Conservation (phyloP, 106 monocot species). For the Alisma plantagoaquatica region DNA sequence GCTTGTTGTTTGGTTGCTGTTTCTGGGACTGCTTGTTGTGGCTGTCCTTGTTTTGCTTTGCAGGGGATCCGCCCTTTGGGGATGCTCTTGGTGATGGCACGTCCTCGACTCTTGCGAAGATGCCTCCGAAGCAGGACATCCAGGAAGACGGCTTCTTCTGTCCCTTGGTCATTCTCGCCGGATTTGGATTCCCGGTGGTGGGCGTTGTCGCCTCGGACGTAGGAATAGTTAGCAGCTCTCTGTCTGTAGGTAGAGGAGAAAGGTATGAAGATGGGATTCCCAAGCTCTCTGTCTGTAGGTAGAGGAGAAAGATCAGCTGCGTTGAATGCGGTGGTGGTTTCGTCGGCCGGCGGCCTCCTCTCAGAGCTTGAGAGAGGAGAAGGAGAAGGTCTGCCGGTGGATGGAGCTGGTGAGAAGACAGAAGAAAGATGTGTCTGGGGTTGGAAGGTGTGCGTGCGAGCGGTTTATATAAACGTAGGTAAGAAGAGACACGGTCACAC, state of each 20-base stretch:
- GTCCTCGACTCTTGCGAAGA: slow-evolving; percentile 1
- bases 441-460: background rate
- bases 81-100: background rate
- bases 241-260: too few relatives aligned
- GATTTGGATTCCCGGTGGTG: too few relatives aligned
- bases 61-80: background rate
- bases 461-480: too few relatives aligned
- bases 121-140: slow-evolving; percentile 3
- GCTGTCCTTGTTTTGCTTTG: background rate
- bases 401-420: background rate
- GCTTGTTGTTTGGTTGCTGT: too few relatives aligned
- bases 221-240: too few relatives aligned
- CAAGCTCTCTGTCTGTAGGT: background rate
- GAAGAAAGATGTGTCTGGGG: background rate
- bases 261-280: background rate
- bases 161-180: too few relatives aligned
- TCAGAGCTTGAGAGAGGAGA: background rate
- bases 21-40: background rate
- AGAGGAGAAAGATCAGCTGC: background rate
- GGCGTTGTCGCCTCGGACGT: too few relatives aligned
- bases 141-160: background rate
- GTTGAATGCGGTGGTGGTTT: background rate
- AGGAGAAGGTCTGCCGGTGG: background rate
- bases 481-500: background rate
- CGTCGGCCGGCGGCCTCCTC: background rate